phyloP scores from a whole-genome alignment of 257 asterid species.

The Solanum chaucha region DNA sequence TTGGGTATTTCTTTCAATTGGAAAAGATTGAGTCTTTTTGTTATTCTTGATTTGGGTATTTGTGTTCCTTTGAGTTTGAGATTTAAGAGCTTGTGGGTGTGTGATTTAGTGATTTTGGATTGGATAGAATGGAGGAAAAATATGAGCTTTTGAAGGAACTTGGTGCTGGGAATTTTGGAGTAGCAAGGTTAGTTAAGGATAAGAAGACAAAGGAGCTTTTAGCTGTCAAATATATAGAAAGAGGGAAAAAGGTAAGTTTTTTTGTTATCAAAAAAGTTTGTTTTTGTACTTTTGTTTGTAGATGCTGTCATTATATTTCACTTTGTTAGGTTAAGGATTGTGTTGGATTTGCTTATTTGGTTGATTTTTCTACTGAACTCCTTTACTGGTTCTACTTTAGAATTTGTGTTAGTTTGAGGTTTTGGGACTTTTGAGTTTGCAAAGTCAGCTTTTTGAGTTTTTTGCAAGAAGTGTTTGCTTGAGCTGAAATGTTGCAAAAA shows the following conservation, averaged over 20 bases:
- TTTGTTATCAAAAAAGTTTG: not conserved
- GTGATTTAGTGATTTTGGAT: not conserved
- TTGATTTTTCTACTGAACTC: not conserved
- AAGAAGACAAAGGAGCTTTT: constrained; percentile 30
- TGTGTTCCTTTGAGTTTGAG: not conserved
- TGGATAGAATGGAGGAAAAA: constrained; percentile 25
- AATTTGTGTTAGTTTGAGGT: not conserved
- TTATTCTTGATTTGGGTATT: not conserved
- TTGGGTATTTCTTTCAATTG: too few relatives aligned
- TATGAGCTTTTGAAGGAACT: constrained; percentile 34
- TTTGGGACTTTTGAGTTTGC: not conserved
- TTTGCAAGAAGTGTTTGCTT: too few relatives aligned
- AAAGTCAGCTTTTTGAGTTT: not conserved
- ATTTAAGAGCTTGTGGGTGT: not conserved
- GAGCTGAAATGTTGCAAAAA: not conserved
- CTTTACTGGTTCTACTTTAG: not conserved
- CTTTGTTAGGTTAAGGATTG: not conserved
- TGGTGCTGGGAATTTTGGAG: constrained; percentile 39
- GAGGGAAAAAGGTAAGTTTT: constrained; percentile 34
- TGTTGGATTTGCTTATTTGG: not conserved
- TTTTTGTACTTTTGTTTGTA: not conserved
- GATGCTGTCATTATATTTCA: not conserved
- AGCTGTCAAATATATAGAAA: constrained; percentile 39
- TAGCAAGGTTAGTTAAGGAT: constrained; percentile 31
- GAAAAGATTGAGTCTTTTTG: not conserved